phyloP scores from a whole-genome alignment of 768 basidiomycete genomes.

The Pleurotus ostreatus region DNA sequence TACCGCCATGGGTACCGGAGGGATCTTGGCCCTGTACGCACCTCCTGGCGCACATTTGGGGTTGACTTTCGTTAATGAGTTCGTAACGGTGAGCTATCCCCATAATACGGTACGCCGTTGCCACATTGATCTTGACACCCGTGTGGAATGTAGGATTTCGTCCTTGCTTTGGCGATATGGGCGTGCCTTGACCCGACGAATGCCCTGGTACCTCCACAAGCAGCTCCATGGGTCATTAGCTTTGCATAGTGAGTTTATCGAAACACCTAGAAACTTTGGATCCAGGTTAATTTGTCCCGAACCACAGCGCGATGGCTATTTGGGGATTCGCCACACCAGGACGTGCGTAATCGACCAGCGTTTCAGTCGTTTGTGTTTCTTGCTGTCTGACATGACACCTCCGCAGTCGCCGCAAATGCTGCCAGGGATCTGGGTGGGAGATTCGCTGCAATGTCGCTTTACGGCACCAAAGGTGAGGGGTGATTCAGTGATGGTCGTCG shows the following conservation, averaged over 20 bases:
- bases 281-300: neutral
- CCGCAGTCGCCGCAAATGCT: constrained; percentile 55
- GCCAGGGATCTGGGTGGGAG: constrained; percentile 69
- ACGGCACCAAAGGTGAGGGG: constrained; percentile 41
- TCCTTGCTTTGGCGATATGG: constrained; percentile 51
- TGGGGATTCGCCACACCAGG: constrained; percentile 58
- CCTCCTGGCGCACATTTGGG: constrained; percentile 37
- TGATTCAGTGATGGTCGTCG: neutral
- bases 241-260: constrained; percentile 50
- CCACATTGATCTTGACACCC: too few relatives aligned
- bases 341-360: constrained; percentile 26
- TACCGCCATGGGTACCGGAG: constrained; percentile 42
- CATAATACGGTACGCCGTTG: too few relatives aligned
- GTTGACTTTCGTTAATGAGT: constrained; percentile 51
- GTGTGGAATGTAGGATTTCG: constrained; percentile 30
- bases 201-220: constrained; percentile 47
- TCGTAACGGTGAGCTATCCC: constrained; percentile 40
- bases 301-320: constrained; percentile 47
- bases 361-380: neutral
- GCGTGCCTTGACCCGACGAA: constrained; percentile 56
- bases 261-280: neutral
- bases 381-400: neutral
- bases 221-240: constrained; percentile 48
- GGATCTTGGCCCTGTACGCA: constrained; percentile 50
- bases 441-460: constrained; percentile 55